Evolutionary conservation across 495 filamentous ascomycete genomes (phyloP), one percentile per base, ranked within the genome.

Genomic region (Apiosordaria backusii): DNA sequence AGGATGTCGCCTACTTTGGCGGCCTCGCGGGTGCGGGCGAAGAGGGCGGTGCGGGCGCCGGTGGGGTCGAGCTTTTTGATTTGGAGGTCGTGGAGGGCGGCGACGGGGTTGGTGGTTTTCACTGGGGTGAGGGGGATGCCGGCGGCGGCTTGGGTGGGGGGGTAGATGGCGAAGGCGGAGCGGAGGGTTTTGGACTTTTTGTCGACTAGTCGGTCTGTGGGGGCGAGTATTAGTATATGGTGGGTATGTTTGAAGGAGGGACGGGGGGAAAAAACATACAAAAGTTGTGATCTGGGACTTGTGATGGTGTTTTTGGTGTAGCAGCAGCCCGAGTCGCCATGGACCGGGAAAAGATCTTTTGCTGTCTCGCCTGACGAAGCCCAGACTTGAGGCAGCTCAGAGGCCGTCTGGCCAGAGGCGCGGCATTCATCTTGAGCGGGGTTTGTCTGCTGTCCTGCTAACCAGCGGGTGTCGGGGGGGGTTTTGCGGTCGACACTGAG

Each of bases 1-100:
- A 99, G 81, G 67, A 98, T 90, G 78, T 99, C 95, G 66, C 95
- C 95, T 6, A 86, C 81, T 66, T 88, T 85, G 27, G 89, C 90
- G 68, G 85, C 84, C 76, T 96, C 90, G 21, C 83, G 84, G 76
- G 79, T 73, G 59, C 87, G 87, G 66, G 88, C 84, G 80, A 98
- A 97, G 26, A 98, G 87, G 26, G 87, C 85, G 60, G 87, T 88
- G 18, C 93, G 90, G 27, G 90, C 87, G 26, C 92, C 92, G 23
- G 85, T 91, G 22, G 92, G 92, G 76, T 99, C 95, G 68, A 97
- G 90, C 19, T 80, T 71, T 13, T 80, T 68, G 70, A 96, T 80
- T 79, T 97, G 92, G 13, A 83, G 69, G 35, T 81, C 76, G 65
- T 86, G 86, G 70, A 95, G 79, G 24, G 81, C 73, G 25, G 75